Conservation (phyloP, 1,139 yeast genomes). For the Debaryomycetaceae sp. region DNA sequence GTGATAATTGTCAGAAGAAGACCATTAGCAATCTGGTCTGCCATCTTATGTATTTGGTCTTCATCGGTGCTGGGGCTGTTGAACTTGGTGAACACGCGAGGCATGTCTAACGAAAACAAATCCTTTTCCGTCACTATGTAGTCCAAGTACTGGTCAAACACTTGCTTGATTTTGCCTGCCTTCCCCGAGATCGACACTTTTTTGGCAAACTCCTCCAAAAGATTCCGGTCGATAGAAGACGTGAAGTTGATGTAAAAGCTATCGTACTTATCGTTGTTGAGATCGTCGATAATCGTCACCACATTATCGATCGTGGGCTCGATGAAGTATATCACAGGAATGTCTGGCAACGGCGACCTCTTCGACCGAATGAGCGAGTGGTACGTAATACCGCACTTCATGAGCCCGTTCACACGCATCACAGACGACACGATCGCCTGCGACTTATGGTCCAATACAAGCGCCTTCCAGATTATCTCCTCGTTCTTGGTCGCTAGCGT, state of each 20-base stretch:
- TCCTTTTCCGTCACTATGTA: conserved; percentile 92
- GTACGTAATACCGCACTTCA: conserved; percentile 86
- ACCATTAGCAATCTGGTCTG: conserved; percentile 73
- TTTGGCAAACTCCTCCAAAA: conserved; percentile 86
- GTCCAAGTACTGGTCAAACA: conserved; percentile 89
- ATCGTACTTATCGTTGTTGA: conserved; percentile 71
- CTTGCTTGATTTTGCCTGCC: conserved; percentile 72
- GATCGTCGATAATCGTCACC: conserved; percentile 63
- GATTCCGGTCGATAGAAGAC: conserved; percentile 67
- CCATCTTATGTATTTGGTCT: conserved; percentile 64
- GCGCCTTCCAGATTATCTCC: conserved; percentile 88
- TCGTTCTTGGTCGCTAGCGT: conserved; percentile 53
- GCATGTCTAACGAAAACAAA: conserved; percentile 73
- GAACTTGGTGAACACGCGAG: conserved; percentile 62
- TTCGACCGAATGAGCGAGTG: conserved; percentile 70
- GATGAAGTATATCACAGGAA: conserved; percentile 88
- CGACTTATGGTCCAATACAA: conserved; percentile 76
- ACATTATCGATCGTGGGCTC: conserved; percentile 83
- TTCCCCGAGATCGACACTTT: conserved; percentile 71
- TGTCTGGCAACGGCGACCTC: conserved; percentile 83
- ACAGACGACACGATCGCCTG: conserved; percentile 87
- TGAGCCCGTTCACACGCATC: conserved; percentile 81
- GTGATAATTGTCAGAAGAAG: conserved; percentile 78
- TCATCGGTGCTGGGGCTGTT: conserved; percentile 73
- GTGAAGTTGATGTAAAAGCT: conserved; percentile 83